Percentiles rank a stretch among this genome's conserved stretches.
Conservation (phyloP, 768 basidiomycete genomes). For the Leccinum olivaceopallidum region DNA sequence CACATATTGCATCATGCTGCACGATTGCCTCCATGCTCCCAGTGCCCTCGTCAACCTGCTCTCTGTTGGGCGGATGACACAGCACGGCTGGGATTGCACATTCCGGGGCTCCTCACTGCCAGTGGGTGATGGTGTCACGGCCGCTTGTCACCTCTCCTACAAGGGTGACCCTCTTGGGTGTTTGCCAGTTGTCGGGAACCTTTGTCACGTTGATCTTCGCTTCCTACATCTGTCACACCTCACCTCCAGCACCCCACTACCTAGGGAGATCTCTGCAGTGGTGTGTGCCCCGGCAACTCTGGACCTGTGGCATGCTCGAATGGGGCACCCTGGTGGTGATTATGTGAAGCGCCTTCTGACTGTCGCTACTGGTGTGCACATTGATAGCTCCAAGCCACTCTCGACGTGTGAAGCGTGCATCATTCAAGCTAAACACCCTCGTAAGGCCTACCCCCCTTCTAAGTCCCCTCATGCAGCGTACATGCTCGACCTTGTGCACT, state of each 20-base stretch:
- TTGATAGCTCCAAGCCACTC: neutral
- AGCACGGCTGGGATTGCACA: neutral
- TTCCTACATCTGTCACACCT: neutral
- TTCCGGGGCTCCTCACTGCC: neutral
- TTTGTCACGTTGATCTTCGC: neutral
- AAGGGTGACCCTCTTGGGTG: neutral
- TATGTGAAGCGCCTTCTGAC: neutral
- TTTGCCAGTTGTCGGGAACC: neutral
- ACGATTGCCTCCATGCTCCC: neutral
- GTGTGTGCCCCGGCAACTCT: neutral
- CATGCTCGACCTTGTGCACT: slow-evolving; percentile 26
- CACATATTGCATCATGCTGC: neutral
- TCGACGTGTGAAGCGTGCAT: neutral
- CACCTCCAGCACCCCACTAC: neutral
- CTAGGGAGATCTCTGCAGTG: neutral
- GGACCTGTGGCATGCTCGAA: neutral
- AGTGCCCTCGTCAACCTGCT: slow-evolving; percentile 1
- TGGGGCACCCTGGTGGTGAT: neutral
- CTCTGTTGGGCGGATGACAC: neutral
- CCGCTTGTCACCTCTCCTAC: neutral
- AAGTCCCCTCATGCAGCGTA: neutral
- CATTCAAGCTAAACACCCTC: slow-evolving; percentile 3
- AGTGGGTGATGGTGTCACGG: neutral
- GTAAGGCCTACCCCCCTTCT: neutral
- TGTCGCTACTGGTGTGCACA: too few species aligned